Percentiles rank a stretch among this genome's conserved stretches.
These are phyloP conservation scores for Leavenworthia alabamica DNA, from an alignment of 345 rosid genomes.

Conservation along the genomic window DNA sequence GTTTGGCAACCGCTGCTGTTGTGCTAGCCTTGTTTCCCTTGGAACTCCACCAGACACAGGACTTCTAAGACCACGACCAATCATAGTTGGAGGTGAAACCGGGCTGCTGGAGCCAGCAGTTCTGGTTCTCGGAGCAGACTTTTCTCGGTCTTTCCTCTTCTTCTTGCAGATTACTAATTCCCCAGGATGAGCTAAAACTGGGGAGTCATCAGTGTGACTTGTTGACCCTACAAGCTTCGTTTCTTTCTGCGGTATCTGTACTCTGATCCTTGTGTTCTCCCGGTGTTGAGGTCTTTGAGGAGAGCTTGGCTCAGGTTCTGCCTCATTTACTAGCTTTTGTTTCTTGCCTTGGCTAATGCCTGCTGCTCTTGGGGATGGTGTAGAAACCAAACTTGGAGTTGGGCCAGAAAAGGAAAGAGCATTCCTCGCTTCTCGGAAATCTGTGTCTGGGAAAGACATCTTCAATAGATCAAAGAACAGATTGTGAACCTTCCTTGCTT, in stretches of 20 bases:
- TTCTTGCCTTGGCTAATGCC: constrained; percentile 58
- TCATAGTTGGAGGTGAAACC: constrained; percentile 57
- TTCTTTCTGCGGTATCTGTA: constrained; percentile 62
- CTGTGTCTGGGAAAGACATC: constrained; percentile 84
- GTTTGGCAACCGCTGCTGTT: constrained; percentile 71
- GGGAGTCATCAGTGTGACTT: constrained; percentile 60
- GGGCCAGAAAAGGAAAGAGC: constrained; percentile 65
- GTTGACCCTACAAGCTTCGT: constrained; percentile 39
- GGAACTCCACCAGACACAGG: constrained; percentile 44
- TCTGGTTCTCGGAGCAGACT: constrained; percentile 52
- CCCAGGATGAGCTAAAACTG: constrained; percentile 71
- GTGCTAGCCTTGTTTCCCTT: constrained; percentile 54
- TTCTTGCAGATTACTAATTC: constrained; percentile 96
- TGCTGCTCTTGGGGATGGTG: constrained; percentile 49
- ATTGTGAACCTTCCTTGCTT: constrained; percentile 95
- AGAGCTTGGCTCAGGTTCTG: constrained; percentile 48
- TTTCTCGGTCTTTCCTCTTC: constrained; percentile 97
- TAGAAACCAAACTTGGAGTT: constrained; percentile 38
- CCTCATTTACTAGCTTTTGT: constrained; percentile 48
- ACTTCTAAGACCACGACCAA: constrained; percentile 56
- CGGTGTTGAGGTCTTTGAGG: constrained; percentile 48
- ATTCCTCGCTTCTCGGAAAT: constrained; percentile 73
- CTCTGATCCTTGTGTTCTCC: constrained; percentile 71
- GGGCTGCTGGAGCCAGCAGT: constrained; percentile 65
- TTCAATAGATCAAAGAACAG: constrained; percentile 92